These are phyloP conservation scores for Phytophthora cactorum DNA, from an alignment of 352 stramenopile species.

Conservation along the genomic window DNA sequence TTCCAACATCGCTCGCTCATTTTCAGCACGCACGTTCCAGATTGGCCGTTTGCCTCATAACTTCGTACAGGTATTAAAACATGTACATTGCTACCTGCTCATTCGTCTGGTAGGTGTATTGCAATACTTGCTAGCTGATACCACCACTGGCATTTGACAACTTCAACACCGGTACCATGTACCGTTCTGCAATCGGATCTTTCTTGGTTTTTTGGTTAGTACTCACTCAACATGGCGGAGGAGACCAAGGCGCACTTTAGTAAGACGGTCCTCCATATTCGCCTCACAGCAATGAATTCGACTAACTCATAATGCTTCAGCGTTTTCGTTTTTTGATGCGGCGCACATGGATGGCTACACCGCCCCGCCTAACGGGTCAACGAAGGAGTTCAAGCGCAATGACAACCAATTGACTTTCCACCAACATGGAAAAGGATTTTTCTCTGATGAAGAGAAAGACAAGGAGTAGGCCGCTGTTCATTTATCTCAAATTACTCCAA, in stretches of 20 bases:
- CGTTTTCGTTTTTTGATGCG: constrained; percentile 51
- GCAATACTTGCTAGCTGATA: too few species aligned
- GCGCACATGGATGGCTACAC: constrained; percentile 42
- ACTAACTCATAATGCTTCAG: constrained; percentile 9
- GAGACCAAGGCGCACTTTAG: constrained; percentile 21
- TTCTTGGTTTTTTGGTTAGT: not conserved
- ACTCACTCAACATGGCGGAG: constrained; percentile 10
- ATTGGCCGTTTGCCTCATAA: not conserved
- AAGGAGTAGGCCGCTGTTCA: constrained; percentile 24
- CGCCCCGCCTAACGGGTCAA: not conserved
- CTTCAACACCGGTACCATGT: constrained; percentile 19
- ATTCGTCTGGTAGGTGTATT: too few species aligned
- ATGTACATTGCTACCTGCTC: too few species aligned
- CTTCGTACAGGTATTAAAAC: not conserved
- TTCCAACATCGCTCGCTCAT: not conserved
- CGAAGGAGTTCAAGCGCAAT: constrained; percentile 3
- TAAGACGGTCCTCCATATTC: not conserved
- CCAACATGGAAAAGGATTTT: constrained; percentile 20
- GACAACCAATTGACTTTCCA: constrained; percentile 5
- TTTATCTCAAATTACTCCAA: not conserved
- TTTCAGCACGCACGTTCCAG: not conserved
- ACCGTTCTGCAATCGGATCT: constrained; percentile 16
- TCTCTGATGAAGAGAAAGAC: constrained; percentile 37
- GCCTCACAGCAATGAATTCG: not conserved
- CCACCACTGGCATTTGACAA: not conserved